Base-by-base conservation (phyloP, 257 asterid genomes). In the Gardenia jasminoides region DNA sequence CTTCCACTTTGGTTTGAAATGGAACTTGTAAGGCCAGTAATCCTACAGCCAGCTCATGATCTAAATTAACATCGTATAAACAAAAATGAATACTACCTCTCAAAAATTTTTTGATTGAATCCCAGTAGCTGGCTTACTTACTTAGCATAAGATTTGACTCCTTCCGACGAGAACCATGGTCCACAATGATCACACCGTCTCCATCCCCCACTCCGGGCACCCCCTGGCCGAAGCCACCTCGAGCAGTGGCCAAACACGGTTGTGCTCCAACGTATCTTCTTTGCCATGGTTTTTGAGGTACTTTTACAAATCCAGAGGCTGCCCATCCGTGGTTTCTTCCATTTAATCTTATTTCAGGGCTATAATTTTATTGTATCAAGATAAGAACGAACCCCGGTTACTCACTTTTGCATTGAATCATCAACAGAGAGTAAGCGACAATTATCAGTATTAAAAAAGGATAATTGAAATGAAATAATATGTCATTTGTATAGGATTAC, bases 71-170 rank as follows among this genome's bases (percentile, higher is more conserved):
- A 50, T 50, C 13, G 12, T 50, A 50, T 10, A 15, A 50, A 9
- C 16, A 11, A 50, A 50, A 50, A 13, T 15, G 56, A 50, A 50
- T 13, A 17, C 20, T 50, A 13, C 20, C 56, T 12, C 20, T 15
- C 0, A 48, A 13, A 8, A 46, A 46, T 2, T 4, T 12, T 50
- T 50, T 50, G 54, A 47, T 7, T 47, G 12, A 9, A 0, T 12
- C 10, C 16, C 54, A 54, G 72, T 67, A 0, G 50, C 8, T 24
- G 0, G 54, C 9, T 24, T 48, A 43, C 96, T 91, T 85, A 93
- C 99, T 90, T 36, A 95, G 92, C 98, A 93, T 88, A 69, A 93
- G 92, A 84, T 95, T 95, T 79, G 98, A 92, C 83, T 93, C 97
- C 33, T 83, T 86, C 30, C 98, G 94, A 17, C 98, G 97, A 22